Evolutionary conservation across 306 rosid genomes (phyloP).

Genomic region (Dryas octopetala): DNA sequence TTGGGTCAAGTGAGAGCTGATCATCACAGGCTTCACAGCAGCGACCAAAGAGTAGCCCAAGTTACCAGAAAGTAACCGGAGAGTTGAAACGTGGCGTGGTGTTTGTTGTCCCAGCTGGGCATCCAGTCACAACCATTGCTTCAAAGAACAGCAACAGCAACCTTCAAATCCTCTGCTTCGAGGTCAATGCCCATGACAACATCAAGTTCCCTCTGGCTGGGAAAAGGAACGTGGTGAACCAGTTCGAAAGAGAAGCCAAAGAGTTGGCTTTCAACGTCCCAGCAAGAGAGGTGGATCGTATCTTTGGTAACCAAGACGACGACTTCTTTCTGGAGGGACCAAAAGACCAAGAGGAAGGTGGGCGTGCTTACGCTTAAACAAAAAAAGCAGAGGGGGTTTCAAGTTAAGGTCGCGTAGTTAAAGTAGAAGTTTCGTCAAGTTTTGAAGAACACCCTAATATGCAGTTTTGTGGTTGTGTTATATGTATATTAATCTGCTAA

Average conservation of each 20-base stretch:
- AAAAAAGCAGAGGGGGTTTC: not conserved
- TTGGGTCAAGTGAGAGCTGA: conserved; percentile 12
- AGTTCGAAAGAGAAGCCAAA: conserved; percentile 49
- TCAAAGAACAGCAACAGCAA: conserved; percentile 35
- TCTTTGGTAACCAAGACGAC: conserved; percentile 43
- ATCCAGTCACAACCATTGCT: conserved; percentile 44
- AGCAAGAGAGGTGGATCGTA: conserved; percentile 41
- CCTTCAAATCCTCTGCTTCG: conserved; percentile 51
- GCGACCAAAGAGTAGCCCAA: conserved; percentile 19
- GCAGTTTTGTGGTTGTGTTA: not conserved
- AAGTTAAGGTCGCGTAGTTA: not conserved
- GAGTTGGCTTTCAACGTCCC: conserved; percentile 47
- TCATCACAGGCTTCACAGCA: not conserved
- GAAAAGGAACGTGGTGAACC: conserved; percentile 48
- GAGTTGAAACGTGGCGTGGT: conserved; percentile 34
- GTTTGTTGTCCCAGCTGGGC: conserved; percentile 62
- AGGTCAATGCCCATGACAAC: conserved; percentile 53
- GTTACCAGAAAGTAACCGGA: conserved; percentile 31
- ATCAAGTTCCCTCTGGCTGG: conserved; percentile 48
- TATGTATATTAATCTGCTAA: not conserved
- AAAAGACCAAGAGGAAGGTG: conserved; percentile 10
- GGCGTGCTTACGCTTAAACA: conserved; percentile 28
- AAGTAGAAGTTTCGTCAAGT: not conserved
- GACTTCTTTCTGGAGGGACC: conserved; percentile 51
- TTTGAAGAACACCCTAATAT: not conserved